These are phyloP conservation scores for Rhodotorula sphaerocarpa DNA, from an alignment of 768 basidiomycete genomes.

Conservation along the genomic window DNA sequence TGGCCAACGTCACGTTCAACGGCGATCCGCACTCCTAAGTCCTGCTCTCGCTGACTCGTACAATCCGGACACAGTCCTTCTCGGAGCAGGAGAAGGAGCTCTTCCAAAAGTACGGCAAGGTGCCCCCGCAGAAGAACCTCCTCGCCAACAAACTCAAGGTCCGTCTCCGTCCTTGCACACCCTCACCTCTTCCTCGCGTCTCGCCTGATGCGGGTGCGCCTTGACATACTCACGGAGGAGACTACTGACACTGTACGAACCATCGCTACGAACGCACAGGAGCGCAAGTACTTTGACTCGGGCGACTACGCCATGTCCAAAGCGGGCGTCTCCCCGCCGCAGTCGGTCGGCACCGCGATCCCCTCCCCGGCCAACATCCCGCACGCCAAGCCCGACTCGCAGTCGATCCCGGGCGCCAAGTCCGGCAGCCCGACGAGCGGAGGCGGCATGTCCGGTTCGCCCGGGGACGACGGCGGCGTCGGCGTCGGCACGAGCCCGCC, in stretches of 20 bases:
- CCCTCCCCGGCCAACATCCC: constrained; percentile 70
- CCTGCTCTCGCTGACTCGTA: too few species aligned
- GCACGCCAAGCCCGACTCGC: constrained; percentile 27
- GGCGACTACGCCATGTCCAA: constrained; percentile 97
- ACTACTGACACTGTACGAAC: neutral
- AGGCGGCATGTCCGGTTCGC: neutral
- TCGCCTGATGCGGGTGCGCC: too few species aligned
- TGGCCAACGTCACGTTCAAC: too few species aligned
- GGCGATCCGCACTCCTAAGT: too few species aligned
- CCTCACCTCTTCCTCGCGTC: neutral
- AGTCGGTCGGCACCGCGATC: constrained; percentile 84
- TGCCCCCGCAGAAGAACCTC: constrained; percentile 86
- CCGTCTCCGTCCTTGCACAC: constrained; percentile 25
- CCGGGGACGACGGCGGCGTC: constrained; percentile 1
- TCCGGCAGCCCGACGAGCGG: neutral
- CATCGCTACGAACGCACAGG: constrained; percentile 50
- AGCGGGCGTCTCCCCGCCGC: constrained; percentile 74
- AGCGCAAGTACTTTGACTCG: constrained; percentile 98
- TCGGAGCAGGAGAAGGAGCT: constrained; percentile 85
- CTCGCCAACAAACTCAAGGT: constrained; percentile 95
- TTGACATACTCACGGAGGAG: too few species aligned
- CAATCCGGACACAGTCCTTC: constrained; percentile 58
- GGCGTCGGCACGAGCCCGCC: constrained; percentile 12
- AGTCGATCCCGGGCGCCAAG: neutral
- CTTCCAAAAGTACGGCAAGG: constrained; percentile 86